Percentiles rank a stretch among this genome's conserved stretches.
Evolutionary conservation across 2,329 filamentous ascomycete species (phyloP).

Genomic region (Periconia digitata): DNA sequence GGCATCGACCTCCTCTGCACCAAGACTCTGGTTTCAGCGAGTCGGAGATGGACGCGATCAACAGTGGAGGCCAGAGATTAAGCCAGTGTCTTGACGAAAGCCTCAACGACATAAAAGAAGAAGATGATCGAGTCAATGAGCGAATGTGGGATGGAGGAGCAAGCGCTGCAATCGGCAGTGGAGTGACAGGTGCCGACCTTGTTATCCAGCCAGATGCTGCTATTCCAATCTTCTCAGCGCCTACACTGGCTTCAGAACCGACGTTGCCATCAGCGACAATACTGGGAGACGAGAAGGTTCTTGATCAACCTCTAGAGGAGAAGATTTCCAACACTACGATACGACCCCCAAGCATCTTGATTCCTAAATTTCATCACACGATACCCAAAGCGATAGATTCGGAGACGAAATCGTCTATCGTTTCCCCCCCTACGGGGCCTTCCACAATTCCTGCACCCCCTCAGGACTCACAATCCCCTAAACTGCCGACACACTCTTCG

Average conservation of each 20-base stretch:
- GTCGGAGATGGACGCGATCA: slow-evolving; percentile 16
- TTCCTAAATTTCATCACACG: slow-evolving; percentile 24
- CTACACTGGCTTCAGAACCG: slow-evolving; percentile 2
- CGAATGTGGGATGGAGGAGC: slow-evolving; percentile 28
- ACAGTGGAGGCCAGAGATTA: slow-evolving; percentile 14
- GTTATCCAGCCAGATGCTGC: slow-evolving; percentile 13
- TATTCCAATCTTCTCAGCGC: slow-evolving; percentile 6
- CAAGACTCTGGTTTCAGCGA: slow-evolving; percentile 41
- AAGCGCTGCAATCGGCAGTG: slow-evolving; percentile 14
- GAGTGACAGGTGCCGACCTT: slow-evolving; percentile 16
- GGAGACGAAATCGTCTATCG: slow-evolving; percentile 2
- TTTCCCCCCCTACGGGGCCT: not conserved
- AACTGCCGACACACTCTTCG: no score
- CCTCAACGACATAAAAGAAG: slow-evolving; percentile 9
- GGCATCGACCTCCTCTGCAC: slow-evolving; percentile 35
- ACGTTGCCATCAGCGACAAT: not conserved
- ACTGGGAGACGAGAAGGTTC: not conserved
- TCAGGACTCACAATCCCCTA: no score
- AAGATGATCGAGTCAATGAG: slow-evolving; percentile 25
- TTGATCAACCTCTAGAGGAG: slow-evolving; percentile 29
- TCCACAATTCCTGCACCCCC: not conserved
- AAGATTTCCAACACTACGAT: slow-evolving; percentile 35
- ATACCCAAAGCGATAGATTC: slow-evolving; percentile 18
- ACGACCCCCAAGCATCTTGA: slow-evolving; percentile 26
- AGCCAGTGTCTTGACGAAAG: slow-evolving; percentile 10